These are phyloP conservation scores for Pythium aristosporum DNA, from an alignment of 352 stramenopile species.

Conservation along the genomic window DNA sequence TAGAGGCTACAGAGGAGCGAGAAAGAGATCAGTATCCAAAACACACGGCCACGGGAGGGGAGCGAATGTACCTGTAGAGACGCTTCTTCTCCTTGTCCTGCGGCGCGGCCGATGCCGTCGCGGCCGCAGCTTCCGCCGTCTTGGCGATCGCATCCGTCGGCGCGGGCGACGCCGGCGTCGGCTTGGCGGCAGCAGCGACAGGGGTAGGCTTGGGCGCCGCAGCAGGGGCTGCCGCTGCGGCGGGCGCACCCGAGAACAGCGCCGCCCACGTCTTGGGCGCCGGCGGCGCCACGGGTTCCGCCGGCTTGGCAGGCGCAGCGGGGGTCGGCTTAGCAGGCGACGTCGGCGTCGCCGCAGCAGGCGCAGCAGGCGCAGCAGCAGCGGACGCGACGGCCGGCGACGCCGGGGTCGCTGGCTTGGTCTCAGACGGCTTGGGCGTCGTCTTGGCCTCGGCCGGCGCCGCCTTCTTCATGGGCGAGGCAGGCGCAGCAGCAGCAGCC, in stretches of 20 bases:
- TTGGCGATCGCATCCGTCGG: conserved; percentile 13
- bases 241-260: conserved; percentile 34
- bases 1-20: conserved; percentile 47
- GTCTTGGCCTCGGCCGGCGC: conserved; percentile 36
- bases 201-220: conserved; percentile 28
- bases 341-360: conserved; percentile 21
- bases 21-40: background rate
- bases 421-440: conserved; percentile 35
- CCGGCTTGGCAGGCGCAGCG: conserved; percentile 16
- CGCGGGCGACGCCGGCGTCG: conserved; percentile 20
- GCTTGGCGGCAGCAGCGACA: conserved; percentile 15
- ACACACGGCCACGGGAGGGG: background rate
- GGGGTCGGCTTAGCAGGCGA: conserved; percentile 31
- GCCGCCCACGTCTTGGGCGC: conserved; percentile 59
- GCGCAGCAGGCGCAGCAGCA: conserved; percentile 20
- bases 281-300: conserved; percentile 28
- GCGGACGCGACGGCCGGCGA: conserved; percentile 28
- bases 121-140: conserved; percentile 19
- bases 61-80: conserved; percentile 35
- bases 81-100: conserved; percentile 52
- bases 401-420: conserved; percentile 31
- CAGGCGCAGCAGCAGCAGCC: conserved; percentile 11
- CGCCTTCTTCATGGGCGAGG: conserved; percentile 39
- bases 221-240: conserved; percentile 17
- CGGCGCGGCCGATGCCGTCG: conserved; percentile 22